Evolutionary conservation across 2,329 filamentous ascomycete genomes (phyloP).

Genomic region (Trichophyton benhamiae): DNA sequence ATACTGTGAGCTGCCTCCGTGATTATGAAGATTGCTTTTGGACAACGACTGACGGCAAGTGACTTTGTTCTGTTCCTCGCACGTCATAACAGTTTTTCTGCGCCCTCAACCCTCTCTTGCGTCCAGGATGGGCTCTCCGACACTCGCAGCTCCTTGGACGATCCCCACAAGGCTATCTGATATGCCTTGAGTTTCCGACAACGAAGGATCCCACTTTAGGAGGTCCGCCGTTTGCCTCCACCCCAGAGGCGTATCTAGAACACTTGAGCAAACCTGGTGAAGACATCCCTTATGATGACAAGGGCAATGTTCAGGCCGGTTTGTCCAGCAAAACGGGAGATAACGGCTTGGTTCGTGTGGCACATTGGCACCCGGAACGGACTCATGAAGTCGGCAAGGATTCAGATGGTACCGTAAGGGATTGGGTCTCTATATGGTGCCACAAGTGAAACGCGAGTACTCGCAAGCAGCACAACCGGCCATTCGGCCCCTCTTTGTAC

Average conservation of each 20-base stretch:
- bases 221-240: slow-evolving; percentile 63
- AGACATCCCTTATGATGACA: slow-evolving; percentile 49
- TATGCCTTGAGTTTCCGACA: slow-evolving; percentile 67
- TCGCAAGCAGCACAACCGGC: neutral
- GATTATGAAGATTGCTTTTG: neutral
- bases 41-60: neutral
- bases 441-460: slow-evolving; percentile 18
- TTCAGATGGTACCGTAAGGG: slow-evolving; percentile 28
- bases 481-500: neutral
- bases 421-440: slow-evolving; percentile 35
- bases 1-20: slow-evolving; percentile 39
- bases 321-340: slow-evolving; percentile 35
- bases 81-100: slow-evolving; percentile 45
- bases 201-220: slow-evolving; percentile 52
- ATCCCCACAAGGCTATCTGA: slow-evolving; percentile 37
- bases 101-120: slow-evolving; percentile 42
- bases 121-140: slow-evolving; percentile 46
- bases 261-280: slow-evolving; percentile 60
- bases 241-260: slow-evolving; percentile 56
- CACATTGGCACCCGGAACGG: slow-evolving; percentile 44
- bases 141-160: slow-evolving; percentile 43
- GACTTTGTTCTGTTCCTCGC: neutral
- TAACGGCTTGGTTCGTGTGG: slow-evolving; percentile 35
- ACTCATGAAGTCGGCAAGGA: slow-evolving; percentile 45
- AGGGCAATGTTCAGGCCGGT: slow-evolving; percentile 39